These are phyloP conservation scores for Pyrenochaeta sp. DNA, from an alignment of 2,329 filamentous ascomycete species.

Conservation along the genomic window DNA sequence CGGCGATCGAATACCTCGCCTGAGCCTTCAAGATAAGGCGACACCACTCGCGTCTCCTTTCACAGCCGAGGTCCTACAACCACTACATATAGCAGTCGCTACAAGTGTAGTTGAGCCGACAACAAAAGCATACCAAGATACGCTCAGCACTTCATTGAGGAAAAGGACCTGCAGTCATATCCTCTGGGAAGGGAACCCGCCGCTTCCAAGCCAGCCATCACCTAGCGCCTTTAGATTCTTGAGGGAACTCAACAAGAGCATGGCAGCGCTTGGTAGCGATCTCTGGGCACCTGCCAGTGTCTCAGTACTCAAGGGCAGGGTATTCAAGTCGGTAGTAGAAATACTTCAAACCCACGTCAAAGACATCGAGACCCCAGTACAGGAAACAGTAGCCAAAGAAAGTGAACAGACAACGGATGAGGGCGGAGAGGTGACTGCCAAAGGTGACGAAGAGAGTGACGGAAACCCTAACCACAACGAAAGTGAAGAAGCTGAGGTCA, in stretches of 20 bases:
- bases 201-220: constrained; percentile 80
- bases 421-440: not conserved
- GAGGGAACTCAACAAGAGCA: constrained; percentile 68
- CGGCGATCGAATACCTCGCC: constrained; percentile 60
- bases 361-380: constrained; percentile 6
- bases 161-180: constrained; percentile 67
- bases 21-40: constrained; percentile 43
- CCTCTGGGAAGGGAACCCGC: constrained; percentile 82
- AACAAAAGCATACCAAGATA: constrained; percentile 54
- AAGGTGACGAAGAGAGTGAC: constrained; percentile 4
- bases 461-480: not conserved
- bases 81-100: constrained; percentile 71
- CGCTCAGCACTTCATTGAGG: constrained; percentile 55
- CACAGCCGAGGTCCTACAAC: constrained; percentile 64
- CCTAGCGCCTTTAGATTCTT: constrained; percentile 77
- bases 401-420: not conserved
- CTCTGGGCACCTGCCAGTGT: constrained; percentile 81
- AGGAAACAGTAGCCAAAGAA: constrained; percentile 13
- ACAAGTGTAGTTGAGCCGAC: constrained; percentile 60
- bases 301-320: constrained; percentile 65
- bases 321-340: constrained; percentile 61
- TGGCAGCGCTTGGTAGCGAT: constrained; percentile 77
- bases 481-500: constrained; percentile 12
- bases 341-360: constrained; percentile 47
- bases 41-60: constrained; percentile 38